phyloP scores from a whole-genome alignment of 805 yeast genomes.

The Suhomyces prunicola region DNA sequence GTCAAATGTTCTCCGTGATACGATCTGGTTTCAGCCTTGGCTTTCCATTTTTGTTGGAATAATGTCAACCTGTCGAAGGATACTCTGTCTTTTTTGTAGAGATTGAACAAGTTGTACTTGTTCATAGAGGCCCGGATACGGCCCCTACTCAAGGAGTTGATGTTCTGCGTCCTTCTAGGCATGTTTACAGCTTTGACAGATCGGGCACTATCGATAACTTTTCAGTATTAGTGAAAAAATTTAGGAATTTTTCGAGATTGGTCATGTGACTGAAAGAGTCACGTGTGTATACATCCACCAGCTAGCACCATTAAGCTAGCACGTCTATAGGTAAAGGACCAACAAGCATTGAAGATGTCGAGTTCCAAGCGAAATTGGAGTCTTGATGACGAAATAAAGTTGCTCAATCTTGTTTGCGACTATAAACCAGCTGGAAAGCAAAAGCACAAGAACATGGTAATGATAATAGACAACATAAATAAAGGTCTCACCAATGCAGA shows the following conservation, averaged over 20 bases:
- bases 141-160: constrained; percentile 61
- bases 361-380: constrained; percentile 44
- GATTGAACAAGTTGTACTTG: constrained; percentile 85
- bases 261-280: not conserved
- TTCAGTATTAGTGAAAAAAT: not conserved
- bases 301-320: not conserved
- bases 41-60: constrained; percentile 87
- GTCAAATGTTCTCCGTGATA: constrained; percentile 94
- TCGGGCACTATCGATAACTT: not conserved
- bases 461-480: constrained; percentile 40
- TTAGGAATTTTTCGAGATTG: not conserved
- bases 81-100: constrained; percentile 67
- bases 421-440: constrained; percentile 64
- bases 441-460: constrained; percentile 41
- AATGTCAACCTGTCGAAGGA: constrained; percentile 61
- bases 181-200: constrained; percentile 21
- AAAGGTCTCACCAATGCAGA: constrained; percentile 18
- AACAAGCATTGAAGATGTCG: not conserved
- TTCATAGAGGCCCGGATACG: constrained; percentile 87
- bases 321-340: not conserved
- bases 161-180: constrained; percentile 61
- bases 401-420: constrained; percentile 60
- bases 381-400: constrained; percentile 56
- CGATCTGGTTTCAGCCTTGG: constrained; percentile 88
- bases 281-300: not conserved